These are phyloP conservation scores for Macrophomina pseudophaseolina DNA, from an alignment of 2,329 filamentous ascomycete genomes.

Conservation along the genomic window DNA sequence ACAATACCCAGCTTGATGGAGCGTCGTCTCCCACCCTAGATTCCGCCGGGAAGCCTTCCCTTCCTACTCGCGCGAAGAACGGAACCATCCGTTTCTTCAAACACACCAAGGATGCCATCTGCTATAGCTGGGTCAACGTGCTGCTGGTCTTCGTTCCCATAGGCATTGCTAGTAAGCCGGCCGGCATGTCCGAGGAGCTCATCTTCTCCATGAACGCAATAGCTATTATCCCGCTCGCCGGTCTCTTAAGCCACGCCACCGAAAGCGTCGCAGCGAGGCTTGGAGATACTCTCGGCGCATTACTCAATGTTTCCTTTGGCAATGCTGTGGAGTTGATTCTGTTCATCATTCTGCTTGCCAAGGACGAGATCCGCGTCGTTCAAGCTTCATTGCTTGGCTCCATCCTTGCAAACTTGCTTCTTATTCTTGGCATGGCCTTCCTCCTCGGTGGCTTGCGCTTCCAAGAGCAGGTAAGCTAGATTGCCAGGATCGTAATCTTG, in stretches of 20 bases:
- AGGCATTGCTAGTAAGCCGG: conserved; percentile 68
- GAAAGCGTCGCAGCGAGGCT: conserved; percentile 55
- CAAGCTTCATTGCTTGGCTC: conserved; percentile 89
- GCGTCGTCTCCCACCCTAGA: conserved; percentile 60
- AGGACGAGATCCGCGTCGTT: conserved; percentile 86
- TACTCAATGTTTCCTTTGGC: conserved; percentile 59
- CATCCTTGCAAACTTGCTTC: conserved; percentile 83
- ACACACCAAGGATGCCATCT: conserved; percentile 63
- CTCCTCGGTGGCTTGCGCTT: conserved; percentile 83
- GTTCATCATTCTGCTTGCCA: conserved; percentile 49
- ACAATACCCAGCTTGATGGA: conserved; percentile 57
- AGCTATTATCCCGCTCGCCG: conserved; percentile 57
- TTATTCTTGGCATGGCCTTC: conserved; percentile 93
- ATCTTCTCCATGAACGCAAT: conserved; percentile 59
- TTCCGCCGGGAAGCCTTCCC: conserved; percentile 47
- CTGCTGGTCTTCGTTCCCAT: conserved; percentile 78
- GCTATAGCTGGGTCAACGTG: conserved; percentile 78
- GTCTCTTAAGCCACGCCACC: conserved; percentile 55
- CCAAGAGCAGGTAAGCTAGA: conserved; percentile 71
- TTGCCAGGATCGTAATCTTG: conserved; percentile 29
- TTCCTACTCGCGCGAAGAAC: conserved; percentile 57
- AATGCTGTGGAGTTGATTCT: conserved; percentile 60
- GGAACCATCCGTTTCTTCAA: conserved; percentile 59
- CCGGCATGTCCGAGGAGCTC: conserved; percentile 47
- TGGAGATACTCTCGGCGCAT: conserved; percentile 55